Evolutionary conservation across 2,329 filamentous ascomycete genomes (phyloP).

Genomic region (Zymoseptoria crescenta): DNA sequence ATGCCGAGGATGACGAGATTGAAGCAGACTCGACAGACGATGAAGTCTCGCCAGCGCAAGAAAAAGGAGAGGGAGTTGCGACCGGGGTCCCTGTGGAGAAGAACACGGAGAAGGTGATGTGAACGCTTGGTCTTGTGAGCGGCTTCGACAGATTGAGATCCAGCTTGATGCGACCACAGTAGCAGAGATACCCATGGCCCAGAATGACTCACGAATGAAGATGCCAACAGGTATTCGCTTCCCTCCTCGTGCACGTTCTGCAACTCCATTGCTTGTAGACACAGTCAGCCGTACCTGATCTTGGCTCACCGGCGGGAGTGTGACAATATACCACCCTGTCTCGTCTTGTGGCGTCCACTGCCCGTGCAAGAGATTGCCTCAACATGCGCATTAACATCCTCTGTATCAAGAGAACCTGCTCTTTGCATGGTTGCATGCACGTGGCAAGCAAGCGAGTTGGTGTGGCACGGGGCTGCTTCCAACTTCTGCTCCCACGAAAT

Average conservation of each 20-base stretch:
- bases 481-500: too few relatives aligned
- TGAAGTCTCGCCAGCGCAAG: neutral
- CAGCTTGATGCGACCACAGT: neutral
- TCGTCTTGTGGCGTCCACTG: too few relatives aligned
- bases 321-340: too few relatives aligned
- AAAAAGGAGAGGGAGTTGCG: neutral
- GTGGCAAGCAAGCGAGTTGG: too few relatives aligned
- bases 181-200: neutral
- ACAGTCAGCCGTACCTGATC: neutral
- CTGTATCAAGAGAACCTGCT: too few relatives aligned
- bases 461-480: too few relatives aligned
- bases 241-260: too few relatives aligned
- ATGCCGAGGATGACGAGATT: slow-evolving; percentile 19
- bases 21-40: slow-evolving; percentile 14
- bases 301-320: too few relatives aligned
- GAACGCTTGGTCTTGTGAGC: neutral
- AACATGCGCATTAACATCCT: too few relatives aligned
- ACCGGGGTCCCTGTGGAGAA: neutral
- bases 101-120: neutral
- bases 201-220: neutral
- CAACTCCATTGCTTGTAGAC: neutral
- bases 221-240: neutral
- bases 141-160: neutral
- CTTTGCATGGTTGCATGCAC: too few relatives aligned
- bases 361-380: too few relatives aligned